Evolutionary conservation across 768 basidiomycete species (phyloP), one percentile per base, ranked within the genome.

Genomic region (Pulveroboletus sp.): DNA sequence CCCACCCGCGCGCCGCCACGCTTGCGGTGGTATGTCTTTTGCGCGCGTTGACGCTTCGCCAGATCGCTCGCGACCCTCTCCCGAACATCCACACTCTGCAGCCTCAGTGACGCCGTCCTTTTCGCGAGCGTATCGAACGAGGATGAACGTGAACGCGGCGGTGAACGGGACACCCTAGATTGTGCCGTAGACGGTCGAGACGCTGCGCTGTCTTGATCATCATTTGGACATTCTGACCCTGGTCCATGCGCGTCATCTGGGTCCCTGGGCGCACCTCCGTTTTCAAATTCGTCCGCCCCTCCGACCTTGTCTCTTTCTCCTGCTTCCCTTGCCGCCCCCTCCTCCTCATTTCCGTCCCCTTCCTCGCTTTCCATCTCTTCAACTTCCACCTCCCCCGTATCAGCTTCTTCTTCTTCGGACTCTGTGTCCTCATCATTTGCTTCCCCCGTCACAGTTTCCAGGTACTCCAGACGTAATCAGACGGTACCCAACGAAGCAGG

Each of bases 11-110:
- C 77, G 4, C 75, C 75, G 7, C 78, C 75, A 52, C 83, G 79
- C 67, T 85, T 89, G 1, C 87, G 82, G 70, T 94, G 92, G 63
- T 88, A 80, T 64, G 89, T 90, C 49, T 78, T 76, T 60, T 87
- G 77, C 57, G 87, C 77, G 49, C 78, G 78, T 17, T 79, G 75
- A 4, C 81, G 82, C 60, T 80, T 84, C 3, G 74, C 67, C 17
- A 90, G 69, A 56, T 91, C 82, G 11, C 75, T 69, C 5, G 80
- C 71, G 17, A 91, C 86, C 41, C 78, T 80, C 20, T 76, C 73
- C 51, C 78, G 78, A 40, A 92, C 71, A 14, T 76, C 76, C 3
- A 23, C 43, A 5, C 31, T 36, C 34, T 70, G 66, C 29, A 73
- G 60, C 27, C 65, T 65, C n/a, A 76, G 67, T 14, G 64, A 67